Evolutionary conservation across 768 basidiomycete genomes (phyloP).

Genomic region (Pulveroboletus sp.): DNA sequence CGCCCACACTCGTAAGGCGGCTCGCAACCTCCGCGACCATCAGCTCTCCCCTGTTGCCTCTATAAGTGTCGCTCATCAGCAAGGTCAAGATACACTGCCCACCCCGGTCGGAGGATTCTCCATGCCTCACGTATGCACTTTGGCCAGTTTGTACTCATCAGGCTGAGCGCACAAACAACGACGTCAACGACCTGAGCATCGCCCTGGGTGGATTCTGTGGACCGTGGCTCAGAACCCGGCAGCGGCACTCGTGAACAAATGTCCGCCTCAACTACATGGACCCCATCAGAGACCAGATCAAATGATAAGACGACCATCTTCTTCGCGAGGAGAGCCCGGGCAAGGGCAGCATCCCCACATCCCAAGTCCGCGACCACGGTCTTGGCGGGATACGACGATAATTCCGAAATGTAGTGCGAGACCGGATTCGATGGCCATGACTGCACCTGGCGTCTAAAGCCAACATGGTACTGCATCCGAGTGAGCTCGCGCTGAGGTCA

Average conservation of each 20-base stretch:
- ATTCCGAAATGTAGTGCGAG: constrained; percentile 63
- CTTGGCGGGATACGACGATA: constrained; percentile 59
- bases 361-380: constrained; percentile 90
- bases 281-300: constrained; percentile 71
- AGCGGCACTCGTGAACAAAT: constrained; percentile 76
- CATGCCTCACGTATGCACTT: constrained; percentile 83
- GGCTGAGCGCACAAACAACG: constrained; percentile 87
- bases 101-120: constrained; percentile 83
- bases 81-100: constrained; percentile 26
- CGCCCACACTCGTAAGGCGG: constrained; percentile 64
- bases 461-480: constrained; percentile 76
- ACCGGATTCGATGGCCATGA: constrained; percentile 95
- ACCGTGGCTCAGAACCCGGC: constrained; percentile 65
- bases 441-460: constrained; percentile 87
- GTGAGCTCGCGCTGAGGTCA: constrained; percentile 10
- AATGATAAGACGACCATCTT: constrained; percentile 71
- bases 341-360: constrained; percentile 90
- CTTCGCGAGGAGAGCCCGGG: constrained; percentile 63
- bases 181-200: constrained; percentile 83
- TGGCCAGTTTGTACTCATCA: constrained; percentile 99
- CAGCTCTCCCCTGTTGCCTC: constrained; percentile 58
- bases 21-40: constrained; percentile 89
- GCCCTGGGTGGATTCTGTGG: constrained; percentile 38
- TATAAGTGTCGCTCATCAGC: constrained; percentile 7
- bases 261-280: constrained; percentile 86